Evolutionary conservation across 148 eudicot species (phyloP).

Genomic region (Persicaria tinctoria): DNA sequence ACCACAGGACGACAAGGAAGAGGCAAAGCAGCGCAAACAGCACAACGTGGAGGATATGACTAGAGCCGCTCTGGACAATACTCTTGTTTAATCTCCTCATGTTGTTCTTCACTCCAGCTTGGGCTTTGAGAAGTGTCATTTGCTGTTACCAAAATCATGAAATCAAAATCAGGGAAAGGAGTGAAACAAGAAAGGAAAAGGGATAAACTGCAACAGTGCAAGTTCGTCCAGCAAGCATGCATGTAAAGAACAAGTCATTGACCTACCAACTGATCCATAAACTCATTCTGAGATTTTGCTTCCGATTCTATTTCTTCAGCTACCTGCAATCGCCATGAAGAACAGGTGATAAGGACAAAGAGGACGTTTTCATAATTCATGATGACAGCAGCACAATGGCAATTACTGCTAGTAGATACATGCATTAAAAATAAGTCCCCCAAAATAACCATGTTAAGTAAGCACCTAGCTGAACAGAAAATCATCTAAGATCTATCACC

Average conservation of each 20-base stretch:
- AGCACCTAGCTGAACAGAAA: not conserved
- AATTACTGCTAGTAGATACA: not conserved
- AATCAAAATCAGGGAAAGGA: not conserved
- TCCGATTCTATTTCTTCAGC: conserved; percentile 7
- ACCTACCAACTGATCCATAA: conserved; percentile 11
- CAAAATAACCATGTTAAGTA: not conserved
- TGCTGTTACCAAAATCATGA: conserved; percentile 41
- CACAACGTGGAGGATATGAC: conserved; percentile 69
- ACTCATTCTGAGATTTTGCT: conserved; percentile 13
- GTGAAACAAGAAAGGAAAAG: not conserved
- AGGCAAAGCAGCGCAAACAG: conserved; percentile 44
- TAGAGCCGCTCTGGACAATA: conserved; percentile 63
- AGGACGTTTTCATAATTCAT: not conserved
- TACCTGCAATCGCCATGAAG: conserved; percentile 1
- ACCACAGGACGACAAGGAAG: not conserved
- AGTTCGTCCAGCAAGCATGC: too few relatives aligned
- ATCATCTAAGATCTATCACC: not conserved
- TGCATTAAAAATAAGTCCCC: not conserved
- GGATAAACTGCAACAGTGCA: too few relatives aligned
- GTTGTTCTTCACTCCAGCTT: conserved; percentile 85
- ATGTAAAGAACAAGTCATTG: not conserved
- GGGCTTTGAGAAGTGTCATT: conserved; percentile 77
- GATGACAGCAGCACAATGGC: not conserved
- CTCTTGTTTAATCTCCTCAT: conserved; percentile 80
- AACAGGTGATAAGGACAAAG: not conserved